Percentiles rank a stretch among this genome's conserved stretches.
phyloP scores from a whole-genome alignment of 2,329 filamentous ascomycete genomes.

The Colletotrichum shisoi region DNA sequence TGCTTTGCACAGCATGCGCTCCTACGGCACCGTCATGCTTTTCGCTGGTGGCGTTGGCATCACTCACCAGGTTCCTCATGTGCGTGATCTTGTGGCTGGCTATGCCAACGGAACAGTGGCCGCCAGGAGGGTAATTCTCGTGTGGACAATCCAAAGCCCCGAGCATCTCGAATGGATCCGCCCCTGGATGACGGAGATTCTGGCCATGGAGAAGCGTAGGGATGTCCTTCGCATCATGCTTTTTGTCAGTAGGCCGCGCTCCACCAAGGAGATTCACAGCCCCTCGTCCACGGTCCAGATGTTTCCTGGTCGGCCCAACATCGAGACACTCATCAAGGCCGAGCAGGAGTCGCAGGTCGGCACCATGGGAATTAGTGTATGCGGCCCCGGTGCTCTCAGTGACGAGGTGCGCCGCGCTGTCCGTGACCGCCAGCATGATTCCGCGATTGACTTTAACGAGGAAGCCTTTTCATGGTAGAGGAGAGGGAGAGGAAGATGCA shows the following conservation, averaged over 20 bases:
- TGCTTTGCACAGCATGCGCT: slow-evolving; percentile 73
- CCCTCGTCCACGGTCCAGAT: slow-evolving; percentile 81
- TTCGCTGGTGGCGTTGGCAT: slow-evolving; percentile 84
- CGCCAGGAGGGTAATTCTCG: slow-evolving; percentile 74
- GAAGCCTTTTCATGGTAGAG: slow-evolving; percentile 73
- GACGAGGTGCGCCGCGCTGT: slow-evolving; percentile 77
- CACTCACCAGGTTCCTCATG: slow-evolving; percentile 78
- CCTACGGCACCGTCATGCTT: slow-evolving; percentile 79
- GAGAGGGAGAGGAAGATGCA: background rate
- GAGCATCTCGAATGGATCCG: slow-evolving; percentile 86
- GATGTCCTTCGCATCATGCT: slow-evolving; percentile 79
- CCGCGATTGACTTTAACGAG: slow-evolving; percentile 79
- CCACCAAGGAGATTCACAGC: slow-evolving; percentile 81
- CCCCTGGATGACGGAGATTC: slow-evolving; percentile 82
- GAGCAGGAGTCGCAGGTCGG: slow-evolving; percentile 79
- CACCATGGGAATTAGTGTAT: slow-evolving; percentile 76
- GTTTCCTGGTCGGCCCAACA: slow-evolving; percentile 81
- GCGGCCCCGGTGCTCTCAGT: slow-evolving; percentile 75
- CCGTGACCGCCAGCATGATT: slow-evolving; percentile 68
- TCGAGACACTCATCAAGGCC: slow-evolving; percentile 73
- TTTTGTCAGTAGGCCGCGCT: slow-evolving; percentile 77
- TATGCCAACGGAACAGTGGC: slow-evolving; percentile 74
- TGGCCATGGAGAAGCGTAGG: slow-evolving; percentile 76
- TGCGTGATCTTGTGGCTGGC: slow-evolving; percentile 74
- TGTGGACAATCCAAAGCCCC: slow-evolving; percentile 81